A percentile compares a stretch with the other conserved stretches of the same genome.
phyloP scores from a whole-genome alignment of 2,329 filamentous ascomycete species.

The Calonectria honghensis region DNA sequence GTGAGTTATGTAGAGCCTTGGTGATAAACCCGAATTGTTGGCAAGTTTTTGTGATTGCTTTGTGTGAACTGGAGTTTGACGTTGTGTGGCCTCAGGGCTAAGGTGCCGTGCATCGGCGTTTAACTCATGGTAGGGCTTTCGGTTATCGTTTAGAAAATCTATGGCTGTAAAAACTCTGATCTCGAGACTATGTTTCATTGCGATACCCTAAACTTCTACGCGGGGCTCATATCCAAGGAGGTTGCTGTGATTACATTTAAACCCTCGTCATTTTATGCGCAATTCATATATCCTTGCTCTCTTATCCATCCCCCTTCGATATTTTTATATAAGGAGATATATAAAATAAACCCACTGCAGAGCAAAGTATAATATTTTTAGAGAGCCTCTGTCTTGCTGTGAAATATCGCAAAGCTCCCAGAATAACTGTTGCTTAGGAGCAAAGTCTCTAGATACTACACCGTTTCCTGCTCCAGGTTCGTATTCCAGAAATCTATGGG shows the following conservation, averaged over 20 bases:
- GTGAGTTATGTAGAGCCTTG: too few relatives aligned
- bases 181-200: too few relatives aligned
- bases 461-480: neutral
- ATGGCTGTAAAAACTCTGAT: too few relatives aligned
- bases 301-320: neutral
- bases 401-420: neutral
- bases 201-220: too few relatives aligned
- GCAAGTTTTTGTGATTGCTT: too few relatives aligned
- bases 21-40: too few relatives aligned
- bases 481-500: neutral
- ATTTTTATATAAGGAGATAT: neutral
- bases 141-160: too few relatives aligned
- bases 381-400: neutral
- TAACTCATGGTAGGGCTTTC: too few relatives aligned
- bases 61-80: too few relatives aligned
- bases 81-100: too few relatives aligned
- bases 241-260: neutral
- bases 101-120: too few relatives aligned
- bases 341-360: neutral
- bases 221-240: too few relatives aligned
- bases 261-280: neutral
- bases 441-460: neutral
- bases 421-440: neutral
- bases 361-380: neutral
- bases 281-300: neutral